Conservation (phyloP, 2,329 filamentous ascomycete species). For the Seiridium unicorne region DNA sequence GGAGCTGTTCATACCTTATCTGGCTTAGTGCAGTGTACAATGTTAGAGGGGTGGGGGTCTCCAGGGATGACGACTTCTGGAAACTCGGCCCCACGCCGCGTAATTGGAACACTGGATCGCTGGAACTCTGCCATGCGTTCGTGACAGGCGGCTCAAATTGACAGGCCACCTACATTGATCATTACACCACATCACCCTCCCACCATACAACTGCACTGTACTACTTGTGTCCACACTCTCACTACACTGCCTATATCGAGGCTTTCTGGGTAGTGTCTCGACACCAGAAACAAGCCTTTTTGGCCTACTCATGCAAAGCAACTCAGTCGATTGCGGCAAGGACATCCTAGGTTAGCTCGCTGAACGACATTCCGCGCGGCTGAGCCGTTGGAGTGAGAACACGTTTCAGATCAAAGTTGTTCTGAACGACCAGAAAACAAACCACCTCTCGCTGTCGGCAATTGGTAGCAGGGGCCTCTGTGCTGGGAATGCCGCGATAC, state of each 20-base stretch:
- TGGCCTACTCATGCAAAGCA: no score
- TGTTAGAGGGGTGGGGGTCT: not conserved
- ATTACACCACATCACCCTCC: no score
- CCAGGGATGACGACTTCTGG: not conserved
- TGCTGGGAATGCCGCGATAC: not conserved
- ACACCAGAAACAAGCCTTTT: no score
- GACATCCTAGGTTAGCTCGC: not conserved
- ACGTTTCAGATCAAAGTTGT: conserved; percentile 3
- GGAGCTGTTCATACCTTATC: not conserved
- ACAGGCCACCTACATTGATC: no score
- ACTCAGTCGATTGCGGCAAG: not conserved
- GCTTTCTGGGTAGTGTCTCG: no score
- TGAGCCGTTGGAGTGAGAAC: not conserved
- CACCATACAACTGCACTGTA: no score
- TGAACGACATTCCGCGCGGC: not conserved
- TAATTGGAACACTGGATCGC: not conserved
- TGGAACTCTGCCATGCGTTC: no score
- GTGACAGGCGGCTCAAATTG: no score
- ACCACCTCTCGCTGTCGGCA: not conserved
- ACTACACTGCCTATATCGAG: no score
- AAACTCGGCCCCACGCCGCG: not conserved
- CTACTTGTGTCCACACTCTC: no score
- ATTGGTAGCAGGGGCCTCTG: not conserved
- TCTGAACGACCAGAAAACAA: not conserved
- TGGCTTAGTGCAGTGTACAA: not conserved